phyloP scores from a whole-genome alignment of 495 filamentous ascomycete genomes.

The Talaromyces nanjingensis region DNA sequence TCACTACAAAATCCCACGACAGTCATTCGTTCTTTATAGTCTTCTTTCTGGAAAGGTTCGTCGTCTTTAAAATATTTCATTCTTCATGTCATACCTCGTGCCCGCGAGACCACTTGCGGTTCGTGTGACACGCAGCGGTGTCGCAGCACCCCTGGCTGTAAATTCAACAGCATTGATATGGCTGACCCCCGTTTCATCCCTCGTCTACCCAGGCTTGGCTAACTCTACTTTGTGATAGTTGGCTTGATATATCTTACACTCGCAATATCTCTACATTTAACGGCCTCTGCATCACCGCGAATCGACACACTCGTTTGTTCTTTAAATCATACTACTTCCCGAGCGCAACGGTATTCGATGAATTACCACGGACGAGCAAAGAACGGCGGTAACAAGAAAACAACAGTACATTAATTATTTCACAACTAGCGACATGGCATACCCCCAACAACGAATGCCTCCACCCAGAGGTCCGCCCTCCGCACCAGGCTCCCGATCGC shows the following conservation, averaged over 20 bases:
- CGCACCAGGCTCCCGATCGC: slow-evolving; percentile 3
- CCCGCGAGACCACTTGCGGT: not conserved
- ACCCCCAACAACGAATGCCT: slow-evolving; percentile 15
- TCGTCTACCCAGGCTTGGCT: not conserved
- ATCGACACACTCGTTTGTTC: not conserved
- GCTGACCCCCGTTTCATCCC: not conserved
- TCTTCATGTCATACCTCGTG: not conserved
- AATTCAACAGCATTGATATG: not conserved
- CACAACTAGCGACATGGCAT: slow-evolving; percentile 1
- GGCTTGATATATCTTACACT: not conserved
- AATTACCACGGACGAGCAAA: not conserved
- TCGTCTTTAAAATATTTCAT: not conserved
- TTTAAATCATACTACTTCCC: not conserved
- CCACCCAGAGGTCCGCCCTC: slow-evolving; percentile 14
- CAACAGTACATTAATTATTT: not conserved
- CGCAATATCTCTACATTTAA: not conserved
- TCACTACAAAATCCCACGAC: not conserved
- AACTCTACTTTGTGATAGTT: not conserved
- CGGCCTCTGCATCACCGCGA: not conserved
- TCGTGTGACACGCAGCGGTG: not conserved
- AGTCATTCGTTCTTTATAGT: not conserved
- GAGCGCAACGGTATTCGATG: not conserved
- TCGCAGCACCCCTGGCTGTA: not conserved
- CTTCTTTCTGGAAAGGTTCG: not conserved
- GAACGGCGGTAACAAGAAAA: not conserved